These are phyloP conservation scores for Entophlyctis luteolus DNA, from an alignment of 192 early-diverging fungal genomes.

Conservation along the genomic window DNA sequence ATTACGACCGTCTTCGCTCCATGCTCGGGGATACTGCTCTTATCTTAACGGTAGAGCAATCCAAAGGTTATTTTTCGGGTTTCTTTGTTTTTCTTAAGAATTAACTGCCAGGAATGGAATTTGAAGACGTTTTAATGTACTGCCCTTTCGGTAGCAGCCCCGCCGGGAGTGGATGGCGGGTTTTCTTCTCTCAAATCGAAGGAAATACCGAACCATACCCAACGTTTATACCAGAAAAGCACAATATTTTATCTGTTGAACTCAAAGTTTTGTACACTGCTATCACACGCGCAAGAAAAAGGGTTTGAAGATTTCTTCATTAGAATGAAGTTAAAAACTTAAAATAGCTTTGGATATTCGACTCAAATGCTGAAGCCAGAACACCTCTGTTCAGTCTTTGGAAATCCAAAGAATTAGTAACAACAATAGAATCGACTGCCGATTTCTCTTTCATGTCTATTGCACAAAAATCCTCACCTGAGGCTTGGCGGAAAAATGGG, in stretches of 20 bases:
- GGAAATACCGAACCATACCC: not conserved
- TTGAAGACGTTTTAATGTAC: not conserved
- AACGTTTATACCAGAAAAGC: not conserved
- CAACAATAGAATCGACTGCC: not conserved
- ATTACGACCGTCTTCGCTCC: not conserved
- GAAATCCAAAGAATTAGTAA: not conserved
- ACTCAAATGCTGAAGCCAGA: not conserved
- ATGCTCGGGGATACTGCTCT: not conserved
- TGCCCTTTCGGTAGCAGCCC: not conserved
- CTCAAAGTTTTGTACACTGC: conserved; percentile 24
- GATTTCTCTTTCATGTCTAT: not conserved
- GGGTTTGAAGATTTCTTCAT: not conserved
- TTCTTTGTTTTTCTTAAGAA: not conserved
- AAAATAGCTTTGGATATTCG: not conserved
- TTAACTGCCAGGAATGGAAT: not conserved
- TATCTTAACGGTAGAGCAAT: conserved; percentile 23
- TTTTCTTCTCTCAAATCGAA: not conserved
- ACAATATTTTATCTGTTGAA: conserved; percentile 21
- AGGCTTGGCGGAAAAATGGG: conserved; percentile 12
- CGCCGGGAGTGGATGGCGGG: not conserved
- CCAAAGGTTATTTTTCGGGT: not conserved
- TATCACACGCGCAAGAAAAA: conserved; percentile 6
- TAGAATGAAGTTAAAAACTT: not conserved
- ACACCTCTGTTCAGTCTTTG: conserved; percentile 11
- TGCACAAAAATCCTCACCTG: conserved; percentile 14